Conservation (phyloP, 371 early-diverging fungal species). For the Haplosporangium sp. region DNA sequence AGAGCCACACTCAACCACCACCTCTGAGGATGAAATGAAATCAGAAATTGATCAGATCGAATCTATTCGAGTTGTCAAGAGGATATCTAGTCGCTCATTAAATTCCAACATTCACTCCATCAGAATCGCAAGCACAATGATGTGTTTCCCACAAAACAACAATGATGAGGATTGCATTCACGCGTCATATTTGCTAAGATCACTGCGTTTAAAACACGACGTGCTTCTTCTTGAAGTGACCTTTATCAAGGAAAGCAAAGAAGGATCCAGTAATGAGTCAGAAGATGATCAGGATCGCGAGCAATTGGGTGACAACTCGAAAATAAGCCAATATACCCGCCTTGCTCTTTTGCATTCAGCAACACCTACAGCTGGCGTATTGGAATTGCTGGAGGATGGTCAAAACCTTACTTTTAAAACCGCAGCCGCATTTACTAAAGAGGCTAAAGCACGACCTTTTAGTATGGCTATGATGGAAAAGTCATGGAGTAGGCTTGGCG, state of each 20-base stretch:
- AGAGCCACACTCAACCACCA: not conserved
- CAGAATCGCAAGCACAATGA: conserved; percentile 7
- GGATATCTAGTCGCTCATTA: conserved; percentile 16
- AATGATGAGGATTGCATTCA: conserved; percentile 20
- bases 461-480: conserved; percentile 46
- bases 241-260: not conserved
- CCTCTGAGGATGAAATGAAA: not conserved
- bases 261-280: not conserved
- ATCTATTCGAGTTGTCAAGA: conserved; percentile 25
- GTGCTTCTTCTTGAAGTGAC: conserved; percentile 25
- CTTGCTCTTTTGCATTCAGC: conserved; percentile 28
- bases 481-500: conserved; percentile 30
- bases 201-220: conserved; percentile 25
- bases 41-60: conserved; percentile 8
- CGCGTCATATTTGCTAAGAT: conserved; percentile 26
- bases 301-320: not conserved
- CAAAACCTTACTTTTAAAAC: not conserved
- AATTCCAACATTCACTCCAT: conserved; percentile 14
- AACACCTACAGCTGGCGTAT: conserved; percentile 12
- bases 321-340: conserved; percentile 3
- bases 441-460: conserved; percentile 11
- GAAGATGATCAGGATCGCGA: not conserved
- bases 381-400: conserved; percentile 16
- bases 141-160: conserved; percentile 23
- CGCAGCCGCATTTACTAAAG: not conserved